A percentile compares a stretch with the other conserved stretches of the same genome.
phyloP scores from a whole-genome alignment of 768 basidiomycete genomes.

The Agaricus blazei region DNA sequence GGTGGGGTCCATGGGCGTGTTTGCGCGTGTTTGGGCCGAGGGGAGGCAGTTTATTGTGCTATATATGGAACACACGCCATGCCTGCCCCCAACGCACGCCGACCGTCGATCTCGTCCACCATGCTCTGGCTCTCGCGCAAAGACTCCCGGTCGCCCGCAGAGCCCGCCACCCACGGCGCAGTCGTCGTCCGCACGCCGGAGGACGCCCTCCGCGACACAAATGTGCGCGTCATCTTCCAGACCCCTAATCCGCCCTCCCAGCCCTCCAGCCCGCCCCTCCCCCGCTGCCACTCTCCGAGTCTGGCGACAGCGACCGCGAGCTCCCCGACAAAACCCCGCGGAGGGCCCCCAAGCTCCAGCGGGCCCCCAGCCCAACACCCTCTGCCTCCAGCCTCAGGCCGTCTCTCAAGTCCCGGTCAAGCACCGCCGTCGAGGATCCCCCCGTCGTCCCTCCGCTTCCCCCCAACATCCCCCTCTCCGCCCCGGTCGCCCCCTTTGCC shows the following conservation, averaged over 20 bases:
- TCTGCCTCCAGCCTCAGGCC: conserved; percentile 25
- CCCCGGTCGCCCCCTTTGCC: conserved; percentile 52
- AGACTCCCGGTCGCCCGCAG: conserved; percentile 38
- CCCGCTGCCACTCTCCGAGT: conserved; percentile 45
- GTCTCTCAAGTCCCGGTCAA: conserved; percentile 31
- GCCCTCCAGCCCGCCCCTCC: conserved; percentile 48
- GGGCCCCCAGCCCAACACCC: conserved; percentile 21
- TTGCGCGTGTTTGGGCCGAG: conserved; percentile 10
- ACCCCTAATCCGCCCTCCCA: conserved; percentile 4
- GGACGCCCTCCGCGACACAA: conserved; percentile 59
- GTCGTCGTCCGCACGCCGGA: conserved; percentile 75
- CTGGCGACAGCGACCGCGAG: conserved; percentile 27
- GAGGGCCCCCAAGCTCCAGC: conserved; percentile 29
- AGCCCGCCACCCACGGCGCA: conserved; percentile 62
- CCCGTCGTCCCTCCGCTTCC: conserved; percentile 47
- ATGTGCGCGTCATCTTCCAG: conserved; percentile 33
- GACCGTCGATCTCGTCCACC: conserved; percentile 37
- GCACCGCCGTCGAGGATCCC: conserved; percentile 32
- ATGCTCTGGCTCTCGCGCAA: conserved; percentile 51
- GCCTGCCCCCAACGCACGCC: conserved; percentile 22
- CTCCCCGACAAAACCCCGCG: conserved; percentile 17
- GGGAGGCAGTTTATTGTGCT: background rate
- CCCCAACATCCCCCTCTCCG: conserved; percentile 35
- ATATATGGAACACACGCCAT: conserved; percentile 9
- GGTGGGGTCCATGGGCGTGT: conserved; percentile 24